A percentile compares a stretch with the other conserved stretches of the same genome.
These are phyloP conservation scores for Solanum habrochaites DNA, from an alignment of 257 asterid species.

Conservation along the genomic window DNA sequence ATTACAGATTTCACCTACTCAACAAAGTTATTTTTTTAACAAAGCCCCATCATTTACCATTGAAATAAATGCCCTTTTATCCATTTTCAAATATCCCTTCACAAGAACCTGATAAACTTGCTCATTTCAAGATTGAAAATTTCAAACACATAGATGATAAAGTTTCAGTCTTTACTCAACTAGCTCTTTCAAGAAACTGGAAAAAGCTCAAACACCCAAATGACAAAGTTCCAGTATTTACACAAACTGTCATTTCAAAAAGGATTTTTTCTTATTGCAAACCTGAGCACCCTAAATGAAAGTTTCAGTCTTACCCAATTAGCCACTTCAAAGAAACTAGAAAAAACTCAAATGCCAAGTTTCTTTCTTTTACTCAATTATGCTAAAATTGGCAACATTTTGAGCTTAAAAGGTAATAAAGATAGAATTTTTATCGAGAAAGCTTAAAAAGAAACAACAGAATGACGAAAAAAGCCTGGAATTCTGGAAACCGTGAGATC, in stretches of 20 bases:
- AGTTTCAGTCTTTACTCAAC: not conserved
- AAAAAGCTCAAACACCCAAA: constrained; percentile 16
- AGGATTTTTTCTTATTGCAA: too few relatives aligned
- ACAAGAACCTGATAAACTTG: constrained; percentile 12
- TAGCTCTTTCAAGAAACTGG: not conserved
- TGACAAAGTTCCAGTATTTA: constrained; percentile 23
- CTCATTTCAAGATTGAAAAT: constrained; percentile 1
- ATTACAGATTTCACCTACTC: constrained; percentile 22
- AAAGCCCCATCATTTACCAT: constrained; percentile 9
- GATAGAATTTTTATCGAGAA: constrained; percentile 29
- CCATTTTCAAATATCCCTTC: not conserved
- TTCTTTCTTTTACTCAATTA: not conserved
- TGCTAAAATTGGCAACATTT: not conserved
- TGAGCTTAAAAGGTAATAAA: constrained; percentile 5
- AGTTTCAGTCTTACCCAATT: not conserved
- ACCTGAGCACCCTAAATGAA: not conserved
- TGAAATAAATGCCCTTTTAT: constrained; percentile 8
- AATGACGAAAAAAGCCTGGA: constrained; percentile 12
- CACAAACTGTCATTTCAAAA: constrained; percentile 1
- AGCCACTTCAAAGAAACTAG: not conserved
- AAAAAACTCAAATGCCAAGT: not conserved
- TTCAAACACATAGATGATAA: constrained; percentile 10
- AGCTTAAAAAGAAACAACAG: not conserved
- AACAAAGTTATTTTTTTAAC: constrained; percentile 13
- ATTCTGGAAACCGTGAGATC: constrained; percentile 58